Conservation (phyloP, 1,139 yeast species). For the Ogataea hybrid region DNA sequence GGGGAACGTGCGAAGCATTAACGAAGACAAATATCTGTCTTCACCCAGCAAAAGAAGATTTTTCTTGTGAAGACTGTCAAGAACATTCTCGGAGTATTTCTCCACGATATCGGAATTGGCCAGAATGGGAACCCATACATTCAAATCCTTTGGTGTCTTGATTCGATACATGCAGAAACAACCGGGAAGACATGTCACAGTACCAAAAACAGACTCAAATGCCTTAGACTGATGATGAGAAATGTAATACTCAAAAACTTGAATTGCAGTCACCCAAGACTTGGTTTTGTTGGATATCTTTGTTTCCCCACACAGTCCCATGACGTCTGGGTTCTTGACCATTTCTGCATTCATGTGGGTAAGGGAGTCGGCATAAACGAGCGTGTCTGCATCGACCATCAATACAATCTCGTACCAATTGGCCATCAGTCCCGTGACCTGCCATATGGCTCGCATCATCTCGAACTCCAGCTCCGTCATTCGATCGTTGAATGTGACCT, state of each 20-base stretch:
- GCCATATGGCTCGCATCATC: slow-evolving; percentile 75
- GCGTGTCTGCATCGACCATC: slow-evolving; percentile 98
- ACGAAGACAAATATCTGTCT: slow-evolving; percentile 83
- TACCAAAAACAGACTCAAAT: slow-evolving; percentile 93
- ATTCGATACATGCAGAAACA: slow-evolving; percentile 96
- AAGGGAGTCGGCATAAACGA: slow-evolving; percentile 83
- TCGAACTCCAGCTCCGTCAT: slow-evolving; percentile 94
- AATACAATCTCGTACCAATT: slow-evolving; percentile 80
- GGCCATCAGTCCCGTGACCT: slow-evolving; percentile 84
- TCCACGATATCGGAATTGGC: slow-evolving; percentile 97
- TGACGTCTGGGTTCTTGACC: slow-evolving; percentile 84
- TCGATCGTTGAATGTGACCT: slow-evolving; percentile 90
- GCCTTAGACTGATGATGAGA: slow-evolving; percentile 97
- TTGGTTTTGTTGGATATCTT: slow-evolving; percentile 84
- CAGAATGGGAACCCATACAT: slow-evolving; percentile 96
- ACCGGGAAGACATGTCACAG: slow-evolving; percentile 97
- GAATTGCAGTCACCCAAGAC: slow-evolving; percentile 93
- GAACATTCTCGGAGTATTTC: slow-evolving; percentile 85
- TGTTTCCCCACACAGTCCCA: slow-evolving; percentile 98
- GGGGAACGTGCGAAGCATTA: slow-evolving; percentile 93
- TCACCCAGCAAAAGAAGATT: slow-evolving; percentile 89
- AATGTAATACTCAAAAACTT: slow-evolving; percentile 92
- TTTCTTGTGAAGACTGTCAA: slow-evolving; percentile 85
- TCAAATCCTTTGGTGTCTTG: slow-evolving; percentile 86
- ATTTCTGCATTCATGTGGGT: slow-evolving; percentile 93